Percentiles rank a stretch among this genome's conserved stretches.
Evolutionary conservation across 768 basidiomycete genomes (phyloP).

Genomic region (Tylopilus sp.): DNA sequence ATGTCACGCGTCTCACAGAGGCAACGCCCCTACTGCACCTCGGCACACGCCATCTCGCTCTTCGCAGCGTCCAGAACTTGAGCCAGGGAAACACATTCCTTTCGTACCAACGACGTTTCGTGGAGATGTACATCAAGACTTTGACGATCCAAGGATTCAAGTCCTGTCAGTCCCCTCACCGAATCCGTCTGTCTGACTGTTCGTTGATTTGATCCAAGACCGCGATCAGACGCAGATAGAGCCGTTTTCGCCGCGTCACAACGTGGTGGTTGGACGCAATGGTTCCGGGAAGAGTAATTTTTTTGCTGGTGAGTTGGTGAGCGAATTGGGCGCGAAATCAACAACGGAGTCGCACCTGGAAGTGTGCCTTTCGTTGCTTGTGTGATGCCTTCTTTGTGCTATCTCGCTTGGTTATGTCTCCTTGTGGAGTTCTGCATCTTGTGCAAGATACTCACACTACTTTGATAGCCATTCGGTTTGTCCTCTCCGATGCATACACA

Average conservation of each 20-base stretch:
- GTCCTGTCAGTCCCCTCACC: slow-evolving; percentile 60
- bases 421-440: no score
- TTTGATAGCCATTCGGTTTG: slow-evolving; percentile 85
- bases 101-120: background rate
- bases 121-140: slow-evolving; percentile 78
- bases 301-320: slow-evolving; percentile 72
- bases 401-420: background rate
- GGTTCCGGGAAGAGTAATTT: slow-evolving; percentile 99
- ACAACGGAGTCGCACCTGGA: no score
- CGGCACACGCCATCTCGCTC: background rate
- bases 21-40: background rate
- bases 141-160: slow-evolving; percentile 95
- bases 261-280: slow-evolving; percentile 96
- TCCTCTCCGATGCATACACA: slow-evolving; percentile 95
- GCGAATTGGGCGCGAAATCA: background rate
- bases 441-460: slow-evolving; percentile 2
- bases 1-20: slow-evolving; percentile 3
- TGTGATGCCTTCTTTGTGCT: no score
- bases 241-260: slow-evolving; percentile 90
- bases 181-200: background rate
- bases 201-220: slow-evolving; percentile 41
- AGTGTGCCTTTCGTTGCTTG: no score
- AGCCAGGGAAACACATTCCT: background rate
- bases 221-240: slow-evolving; percentile 90
- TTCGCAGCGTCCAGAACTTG: background rate